Evolutionary conservation across 305 asterid genomes (phyloP).

Genomic region (Fraxinus sp.): DNA sequence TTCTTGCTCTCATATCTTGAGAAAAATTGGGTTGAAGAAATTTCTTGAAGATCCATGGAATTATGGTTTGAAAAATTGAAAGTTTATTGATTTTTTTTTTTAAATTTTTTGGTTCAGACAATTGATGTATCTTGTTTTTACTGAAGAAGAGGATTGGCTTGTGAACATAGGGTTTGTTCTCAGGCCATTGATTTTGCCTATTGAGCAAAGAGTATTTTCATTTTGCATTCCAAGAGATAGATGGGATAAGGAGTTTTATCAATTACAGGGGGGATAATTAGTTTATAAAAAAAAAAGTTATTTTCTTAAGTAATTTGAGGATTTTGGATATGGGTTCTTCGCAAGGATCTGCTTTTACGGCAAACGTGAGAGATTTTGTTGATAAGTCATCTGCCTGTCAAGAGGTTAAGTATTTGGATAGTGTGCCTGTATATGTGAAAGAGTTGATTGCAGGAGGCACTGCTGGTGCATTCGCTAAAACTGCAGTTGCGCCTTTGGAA

Average conservation of each 20-base stretch:
- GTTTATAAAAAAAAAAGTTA: background rate
- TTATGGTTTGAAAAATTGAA: conserved; percentile 24
- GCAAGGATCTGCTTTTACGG: conserved; percentile 65
- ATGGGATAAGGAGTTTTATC: conserved; percentile 87
- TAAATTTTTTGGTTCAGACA: conserved; percentile 20
- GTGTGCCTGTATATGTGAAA: conserved; percentile 75
- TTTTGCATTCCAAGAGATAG: conserved; percentile 63
- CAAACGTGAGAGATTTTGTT: conserved; percentile 59
- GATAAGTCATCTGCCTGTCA: conserved; percentile 49
- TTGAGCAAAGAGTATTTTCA: conserved; percentile 48
- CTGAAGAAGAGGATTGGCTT: conserved; percentile 52
- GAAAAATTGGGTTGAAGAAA: conserved; percentile 6
- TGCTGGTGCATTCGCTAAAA: conserved; percentile 90
- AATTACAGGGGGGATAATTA: conserved; percentile 70
- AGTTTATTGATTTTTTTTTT: conserved; percentile 19
- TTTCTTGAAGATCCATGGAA: conserved; percentile 25
- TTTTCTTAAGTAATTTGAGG: conserved; percentile 5
- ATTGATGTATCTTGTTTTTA: conserved; percentile 69
- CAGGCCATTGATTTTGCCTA: conserved; percentile 65
- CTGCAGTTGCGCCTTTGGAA: conserved; percentile 92
- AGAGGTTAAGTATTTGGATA: conserved; percentile 54
- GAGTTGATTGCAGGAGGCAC: conserved; percentile 97
- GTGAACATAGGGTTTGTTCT: conserved; percentile 81
- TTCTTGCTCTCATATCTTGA: background rate
- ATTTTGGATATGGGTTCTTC: conserved; percentile 57